Base-by-base conservation (phyloP, 2,329 filamentous ascomycete genomes). In the Cytospora piceae region DNA sequence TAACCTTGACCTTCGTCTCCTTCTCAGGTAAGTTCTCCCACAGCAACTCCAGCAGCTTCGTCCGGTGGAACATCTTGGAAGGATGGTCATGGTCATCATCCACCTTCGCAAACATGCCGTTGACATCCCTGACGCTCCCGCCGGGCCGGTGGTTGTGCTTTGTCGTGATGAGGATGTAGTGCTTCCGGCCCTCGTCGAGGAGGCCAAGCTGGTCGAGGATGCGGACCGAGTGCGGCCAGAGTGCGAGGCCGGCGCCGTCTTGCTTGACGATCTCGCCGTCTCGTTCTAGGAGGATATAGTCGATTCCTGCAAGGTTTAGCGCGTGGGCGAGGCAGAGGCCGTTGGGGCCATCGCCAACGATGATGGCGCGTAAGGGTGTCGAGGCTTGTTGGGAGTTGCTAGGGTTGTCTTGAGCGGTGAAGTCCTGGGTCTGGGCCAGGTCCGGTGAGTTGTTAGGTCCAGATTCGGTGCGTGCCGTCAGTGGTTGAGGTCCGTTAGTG, bases 311-410 rank as follows among this genome's bases (percentile, higher is more conserved):
- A 0, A 67, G 65, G 29, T 66, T 17, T 1, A 77, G 71, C 34
- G 71, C 68, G 46, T 76, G 73, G 1, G 74, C 74, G 4, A 73
- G 69, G 7, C 63, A 65, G 1, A 76, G 58, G 1, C 75, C 75
- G 8, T 67, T 66, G 4, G 73, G 73, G 6, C 75, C 74, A 17
- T 69, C 71, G 29, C 75, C 75, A 37, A 76, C 63, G 31, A 77
- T 70, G 53, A 77, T 71, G 9, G 67, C 71, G 31, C 65, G 64
- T n/a, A 65, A 65, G 4, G 37, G 11, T 15, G n/a, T 22, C n/a
- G 42, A 9, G 14, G 24, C 5, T 24, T 31, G 17, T 8, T 5
- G 22, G 11, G 24, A 12, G 9, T 15, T 6, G 7, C 9, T 3
- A 8, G 22, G 6, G 0, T 15, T 17, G 6, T 15, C 34, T 56